Base-by-base conservation (phyloP, 2,329 filamentous ascomycete genomes). In the Ascochyta koolunga region DNA sequence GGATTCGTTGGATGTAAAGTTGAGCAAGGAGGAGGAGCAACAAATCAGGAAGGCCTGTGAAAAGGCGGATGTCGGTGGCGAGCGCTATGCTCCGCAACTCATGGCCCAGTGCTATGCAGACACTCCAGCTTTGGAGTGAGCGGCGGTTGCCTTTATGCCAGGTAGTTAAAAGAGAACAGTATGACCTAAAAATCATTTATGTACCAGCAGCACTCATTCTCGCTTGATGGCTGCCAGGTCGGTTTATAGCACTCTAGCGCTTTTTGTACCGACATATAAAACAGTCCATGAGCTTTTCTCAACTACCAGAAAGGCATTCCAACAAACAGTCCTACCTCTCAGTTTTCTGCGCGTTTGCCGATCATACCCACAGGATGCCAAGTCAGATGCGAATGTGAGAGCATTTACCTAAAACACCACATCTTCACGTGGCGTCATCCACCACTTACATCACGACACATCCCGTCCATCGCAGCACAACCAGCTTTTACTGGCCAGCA, bases 51-150 rank as follows among this genome's bases (percentile, higher is more conserved):
- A 65, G 58, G 50, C 56, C 5, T 56, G 48, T 10, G 61, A 68
- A 25, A 59, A 61, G 32, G 83, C 82, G 0, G 83, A 80, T 54
- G 60, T 75, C 10, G 38, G 49, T 25, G 78, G 78, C 5, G 47
- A 22, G 21, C 66, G 77, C 36, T 80, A 80, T 49, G 19, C 29
- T 29, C 74, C 76, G 5, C 74, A 77, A 49, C 72, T 74, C 32
- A 65, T 72, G 45, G 44, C 52, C 8, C 46, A 57, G 21, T 66
- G 69, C 24, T 79, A 76, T 59, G 75, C 71, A 16, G 76, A 78
- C 49, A 78, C 77, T 5, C 75, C 75, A 22, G 54, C 61, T 11
- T 41, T 70, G 38, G 31, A 59, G 15, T 52, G 22, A 24, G 37
- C 37, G 8, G 7, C 16, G 13, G 5, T 24, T 16, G 13, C 15